Evolutionary conservation across 192 early-diverging fungal genomes (phyloP), one percentile per base, ranked within the genome.

Genomic region (Coemansia furcata): DNA sequence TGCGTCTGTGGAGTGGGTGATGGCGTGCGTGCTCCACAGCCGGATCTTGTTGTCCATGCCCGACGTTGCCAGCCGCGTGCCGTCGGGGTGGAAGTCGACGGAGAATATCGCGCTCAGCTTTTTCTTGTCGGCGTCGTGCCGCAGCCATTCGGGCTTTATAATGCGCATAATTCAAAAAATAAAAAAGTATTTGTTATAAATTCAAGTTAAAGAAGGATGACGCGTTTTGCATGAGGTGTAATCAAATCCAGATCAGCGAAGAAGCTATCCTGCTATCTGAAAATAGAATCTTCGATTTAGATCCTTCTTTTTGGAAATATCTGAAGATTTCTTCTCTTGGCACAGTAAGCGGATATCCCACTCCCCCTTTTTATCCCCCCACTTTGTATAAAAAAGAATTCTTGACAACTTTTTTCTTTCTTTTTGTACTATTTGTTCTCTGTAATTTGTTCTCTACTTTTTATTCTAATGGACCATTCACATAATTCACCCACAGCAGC

Each of bases 1-100:
- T 0, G 40, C 5, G 10, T 42, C 40, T 11, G 9, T 38, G 37
- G 40, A 42, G 23, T 26, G 76, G 4, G 81, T 64, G 6, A 95
- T 83, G 0, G 92, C 85, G 0, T 54, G 78, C 7, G 88, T 83
- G 71, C 88, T 94, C 97, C 97, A 98, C n/a, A 99, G 82, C 62
- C 89, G 93, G 43, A 98, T 86, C 63, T 91, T 93, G 55, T 84
- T 84, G 86, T 97, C 96, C 92, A 85, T 88, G 21, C 91, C 91
- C 36, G 91, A 94, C 4, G 94, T 98, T 37, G 93, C 96, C 19
- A 98, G 78, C 33, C 91, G 85, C 30, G 77, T 84, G 58, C 92
- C 91, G 67, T 85, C 79, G 1, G 97, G 93, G 82, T 96, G 93
- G 15, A 93, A 91, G 77, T 94, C 89, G 11, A 96, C 58, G 2